Conservation (phyloP, 805 yeast species). For the Yarrowia hollandica region DNA sequence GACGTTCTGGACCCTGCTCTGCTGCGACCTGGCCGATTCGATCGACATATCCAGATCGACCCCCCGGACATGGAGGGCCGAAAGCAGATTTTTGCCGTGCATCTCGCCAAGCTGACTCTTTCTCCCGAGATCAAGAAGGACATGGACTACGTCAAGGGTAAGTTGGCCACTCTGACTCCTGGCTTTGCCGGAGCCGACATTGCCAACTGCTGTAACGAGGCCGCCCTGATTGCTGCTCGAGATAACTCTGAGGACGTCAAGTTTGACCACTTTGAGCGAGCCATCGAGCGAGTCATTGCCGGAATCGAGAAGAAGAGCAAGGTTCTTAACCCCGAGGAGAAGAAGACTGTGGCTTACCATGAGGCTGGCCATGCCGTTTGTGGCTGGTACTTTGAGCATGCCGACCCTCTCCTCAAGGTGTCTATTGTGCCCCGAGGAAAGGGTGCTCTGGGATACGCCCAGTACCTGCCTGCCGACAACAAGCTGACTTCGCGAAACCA, state of each 20-base stretch:
- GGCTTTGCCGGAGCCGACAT: constrained; percentile 97
- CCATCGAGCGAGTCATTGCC: constrained; percentile 91
- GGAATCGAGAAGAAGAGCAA: constrained; percentile 88
- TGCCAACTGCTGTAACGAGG: constrained; percentile 92
- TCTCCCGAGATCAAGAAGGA: constrained; percentile 43
- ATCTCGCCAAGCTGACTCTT: constrained; percentile 58
- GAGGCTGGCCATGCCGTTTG: constrained; percentile 97
- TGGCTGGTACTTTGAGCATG: constrained; percentile 86
- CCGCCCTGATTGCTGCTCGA: constrained; percentile 91
- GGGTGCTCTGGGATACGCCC: constrained; percentile 96
- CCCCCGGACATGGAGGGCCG: constrained; percentile 88
- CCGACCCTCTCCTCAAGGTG: constrained; percentile 91
- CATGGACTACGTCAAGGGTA: constrained; percentile 63
- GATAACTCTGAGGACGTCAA: constrained; percentile 61
- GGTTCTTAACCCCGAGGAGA: constrained; percentile 76
- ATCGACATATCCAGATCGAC: constrained; percentile 83
- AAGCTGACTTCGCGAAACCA: constrained; percentile 76
- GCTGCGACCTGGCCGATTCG: constrained; percentile 93
- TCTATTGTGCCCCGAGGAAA: constrained; percentile 92
- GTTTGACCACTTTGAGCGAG: constrained; percentile 79
- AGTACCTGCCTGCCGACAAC: constrained; percentile 87
- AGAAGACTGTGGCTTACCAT: constrained; percentile 85
- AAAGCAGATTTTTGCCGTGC: constrained; percentile 80
- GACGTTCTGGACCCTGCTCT: constrained; percentile 88
- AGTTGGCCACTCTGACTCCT: constrained; percentile 88